Conservation (phyloP, 768 basidiomycete species). For the Rhodotorula graminis region DNA sequence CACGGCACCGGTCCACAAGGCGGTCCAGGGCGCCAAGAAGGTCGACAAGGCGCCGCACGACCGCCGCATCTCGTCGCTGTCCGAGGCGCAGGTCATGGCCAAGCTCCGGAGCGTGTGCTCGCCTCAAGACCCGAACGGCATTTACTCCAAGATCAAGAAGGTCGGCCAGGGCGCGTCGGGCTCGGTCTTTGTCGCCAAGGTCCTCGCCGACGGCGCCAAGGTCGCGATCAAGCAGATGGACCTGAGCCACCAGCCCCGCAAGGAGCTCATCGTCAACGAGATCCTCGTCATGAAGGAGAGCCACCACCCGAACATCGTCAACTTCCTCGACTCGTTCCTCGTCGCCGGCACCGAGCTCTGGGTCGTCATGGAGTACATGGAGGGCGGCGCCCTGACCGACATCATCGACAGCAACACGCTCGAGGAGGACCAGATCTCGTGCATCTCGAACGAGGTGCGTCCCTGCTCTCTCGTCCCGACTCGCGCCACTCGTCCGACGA, state of each 20-base stretch:
- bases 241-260: conserved; percentile 77
- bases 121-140: conserved; percentile 73
- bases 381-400: conserved; percentile 93
- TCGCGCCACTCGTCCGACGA: conserved; percentile 54
- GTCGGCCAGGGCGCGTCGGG: conserved; percentile 98
- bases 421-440: conserved; percentile 80
- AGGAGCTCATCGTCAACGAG: conserved; percentile 95
- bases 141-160: conserved; percentile 97
- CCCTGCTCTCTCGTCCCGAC: background rate
- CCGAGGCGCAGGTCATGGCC: conserved; percentile 97
- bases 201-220: conserved; percentile 74
- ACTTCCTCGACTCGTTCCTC: conserved; percentile 78
- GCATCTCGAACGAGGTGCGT: conserved; percentile 67
- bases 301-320: conserved; percentile 85
- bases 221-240: conserved; percentile 97
- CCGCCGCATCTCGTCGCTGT: conserved; percentile 91
- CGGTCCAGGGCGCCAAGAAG: conserved; percentile 54
- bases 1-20: background rate
- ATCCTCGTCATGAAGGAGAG: conserved; percentile 99
- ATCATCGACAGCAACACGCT: conserved; percentile 95
- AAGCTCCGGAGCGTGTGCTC: conserved; percentile 85
- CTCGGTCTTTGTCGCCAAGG: conserved; percentile 95
- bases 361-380: conserved; percentile 98
- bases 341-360: conserved; percentile 93
- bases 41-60: conserved; percentile 52